Conservation (phyloP, 2,329 filamentous ascomycete species). For the Colletotrichum incanum region DNA sequence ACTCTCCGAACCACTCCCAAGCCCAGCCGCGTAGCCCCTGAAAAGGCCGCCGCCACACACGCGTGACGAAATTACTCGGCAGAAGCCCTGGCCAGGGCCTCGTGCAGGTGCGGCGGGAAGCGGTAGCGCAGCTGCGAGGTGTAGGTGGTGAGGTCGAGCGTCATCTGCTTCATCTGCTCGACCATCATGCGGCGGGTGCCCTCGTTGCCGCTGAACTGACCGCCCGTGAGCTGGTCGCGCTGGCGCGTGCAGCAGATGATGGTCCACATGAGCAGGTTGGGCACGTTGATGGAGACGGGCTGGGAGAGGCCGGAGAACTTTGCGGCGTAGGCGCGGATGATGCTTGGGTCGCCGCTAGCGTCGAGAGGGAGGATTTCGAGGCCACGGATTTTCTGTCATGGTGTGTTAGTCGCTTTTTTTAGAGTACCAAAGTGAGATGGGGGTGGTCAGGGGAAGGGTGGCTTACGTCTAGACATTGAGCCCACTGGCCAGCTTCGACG, state of each 20-base stretch:
- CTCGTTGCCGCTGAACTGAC: conserved; percentile 82
- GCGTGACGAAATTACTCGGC: conserved; percentile 68
- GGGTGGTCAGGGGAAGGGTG: background rate
- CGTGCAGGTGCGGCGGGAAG: conserved; percentile 88
- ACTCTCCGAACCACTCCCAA: background rate
- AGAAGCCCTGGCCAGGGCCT: conserved; percentile 87
- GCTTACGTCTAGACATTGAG: conserved; percentile 72
- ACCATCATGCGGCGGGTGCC: conserved; percentile 75
- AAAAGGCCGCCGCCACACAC: background rate
- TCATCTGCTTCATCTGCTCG: conserved; percentile 82
- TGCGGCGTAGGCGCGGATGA: conserved; percentile 84
- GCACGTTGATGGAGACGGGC: conserved; percentile 89
- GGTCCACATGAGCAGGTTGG: conserved; percentile 94
- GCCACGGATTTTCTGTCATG: conserved; percentile 75
- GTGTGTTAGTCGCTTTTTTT: conserved; percentile 5
- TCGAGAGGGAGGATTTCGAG: conserved; percentile 87
- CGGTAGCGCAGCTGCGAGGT: conserved; percentile 93
- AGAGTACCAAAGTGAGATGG: background rate
- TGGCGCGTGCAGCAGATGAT: conserved; percentile 88
- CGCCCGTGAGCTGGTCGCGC: conserved; percentile 78
- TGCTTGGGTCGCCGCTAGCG: conserved; percentile 80
- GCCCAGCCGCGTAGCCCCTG: background rate
- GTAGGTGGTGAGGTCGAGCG: conserved; percentile 93
- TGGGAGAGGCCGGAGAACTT: conserved; percentile 85
- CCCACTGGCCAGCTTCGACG: conserved; percentile 70